These are phyloP conservation scores for Maudiozyma serrabonitensis DNA, from an alignment of 805 yeast genomes.

Conservation along the genomic window DNA sequence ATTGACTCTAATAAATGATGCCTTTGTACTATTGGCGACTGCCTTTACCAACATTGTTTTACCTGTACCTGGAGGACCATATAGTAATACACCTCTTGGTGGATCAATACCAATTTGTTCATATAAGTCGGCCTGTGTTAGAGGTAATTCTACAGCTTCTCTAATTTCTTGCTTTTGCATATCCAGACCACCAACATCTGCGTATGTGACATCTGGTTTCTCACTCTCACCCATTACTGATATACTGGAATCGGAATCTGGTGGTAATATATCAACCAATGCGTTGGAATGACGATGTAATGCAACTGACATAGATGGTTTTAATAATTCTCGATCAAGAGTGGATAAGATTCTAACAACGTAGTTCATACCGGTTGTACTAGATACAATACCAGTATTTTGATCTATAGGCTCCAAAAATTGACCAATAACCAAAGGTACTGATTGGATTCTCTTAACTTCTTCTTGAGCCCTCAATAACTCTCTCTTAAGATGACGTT, in stretches of 20 bases:
- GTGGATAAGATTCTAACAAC: slow-evolving; percentile 94
- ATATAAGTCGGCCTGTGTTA: slow-evolving; percentile 90
- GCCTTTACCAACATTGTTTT: slow-evolving; percentile 98
- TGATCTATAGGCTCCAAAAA: slow-evolving; percentile 96
- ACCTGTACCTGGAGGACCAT: slow-evolving; percentile 99
- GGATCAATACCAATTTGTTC: slow-evolving; percentile 98
- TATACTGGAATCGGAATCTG: slow-evolving; percentile 95
- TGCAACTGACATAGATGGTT: slow-evolving; percentile 93
- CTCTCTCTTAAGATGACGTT: slow-evolving; percentile 90
- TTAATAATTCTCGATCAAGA: slow-evolving; percentile 84
- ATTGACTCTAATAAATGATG: slow-evolving; percentile 90
- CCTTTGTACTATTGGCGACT: slow-evolving; percentile 93
- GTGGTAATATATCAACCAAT: slow-evolving; percentile 91
- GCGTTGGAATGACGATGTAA: slow-evolving; percentile 98
- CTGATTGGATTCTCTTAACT: slow-evolving; percentile 93
- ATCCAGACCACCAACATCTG: slow-evolving; percentile 97
- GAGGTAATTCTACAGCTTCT: slow-evolving; percentile 95
- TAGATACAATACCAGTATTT: slow-evolving; percentile 90
- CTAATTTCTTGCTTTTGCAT: slow-evolving; percentile 99
- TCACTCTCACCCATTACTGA: slow-evolving; percentile 92
- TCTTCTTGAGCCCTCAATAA: slow-evolving; percentile 96
- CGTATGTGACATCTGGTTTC: slow-evolving; percentile 85
- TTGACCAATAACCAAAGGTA: slow-evolving; percentile 96
- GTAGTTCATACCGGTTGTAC: slow-evolving; percentile 95
- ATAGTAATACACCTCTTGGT: slow-evolving; percentile 92